A percentile compares a stretch with the other conserved stretches of the same genome.
These are phyloP conservation scores for Insectozyma bohioensis DNA, from an alignment of 1,139 yeast genomes.

Conservation along the genomic window DNA sequence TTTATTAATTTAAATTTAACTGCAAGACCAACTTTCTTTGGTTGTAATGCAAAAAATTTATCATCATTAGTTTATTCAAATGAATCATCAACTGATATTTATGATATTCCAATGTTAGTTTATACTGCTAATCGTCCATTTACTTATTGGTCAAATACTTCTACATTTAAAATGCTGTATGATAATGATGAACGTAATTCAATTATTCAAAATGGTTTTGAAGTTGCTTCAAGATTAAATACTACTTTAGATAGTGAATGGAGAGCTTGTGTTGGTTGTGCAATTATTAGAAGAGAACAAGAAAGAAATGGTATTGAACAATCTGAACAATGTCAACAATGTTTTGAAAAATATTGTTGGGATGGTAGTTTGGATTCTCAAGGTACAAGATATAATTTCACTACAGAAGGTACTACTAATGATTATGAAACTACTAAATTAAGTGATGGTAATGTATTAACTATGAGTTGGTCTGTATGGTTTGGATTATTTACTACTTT, in stretches of 20 bases:
- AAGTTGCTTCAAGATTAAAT: conserved; percentile 70
- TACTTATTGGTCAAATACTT: conserved; percentile 64
- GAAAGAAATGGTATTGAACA: conserved; percentile 66
- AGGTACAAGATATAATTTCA: conserved; percentile 38
- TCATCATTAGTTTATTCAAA: conserved; percentile 39
- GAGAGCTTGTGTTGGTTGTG: conserved; percentile 85
- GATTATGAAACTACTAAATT: conserved; percentile 20
- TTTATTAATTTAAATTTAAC: conserved; percentile 63
- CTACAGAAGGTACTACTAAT: conserved; percentile 45
- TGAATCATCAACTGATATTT: conserved; percentile 21
- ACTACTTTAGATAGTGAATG: conserved; percentile 72
- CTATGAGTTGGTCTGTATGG: conserved; percentile 16
- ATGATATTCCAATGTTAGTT: conserved; percentile 70
- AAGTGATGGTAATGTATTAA: conserved; percentile 6
- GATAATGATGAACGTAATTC: conserved; percentile 54
- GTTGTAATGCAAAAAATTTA: conserved; percentile 73
- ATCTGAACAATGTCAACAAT: conserved; percentile 68
- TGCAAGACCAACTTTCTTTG: conserved; percentile 76
- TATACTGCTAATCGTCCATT: conserved; percentile 80
- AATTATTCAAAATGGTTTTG: conserved; percentile 79
- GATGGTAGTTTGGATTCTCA: conserved; percentile 44
- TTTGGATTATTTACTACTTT: conserved; percentile 10
- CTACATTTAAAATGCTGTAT: conserved; percentile 70
- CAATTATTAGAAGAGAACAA: conserved; percentile 77
- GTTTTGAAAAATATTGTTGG: conserved; percentile 84